A percentile compares a stretch with the other conserved stretches of the same genome.
Conservation (phyloP, 1,284 basidiomycete genomes). For the Exobasidium rhododendri region DNA sequence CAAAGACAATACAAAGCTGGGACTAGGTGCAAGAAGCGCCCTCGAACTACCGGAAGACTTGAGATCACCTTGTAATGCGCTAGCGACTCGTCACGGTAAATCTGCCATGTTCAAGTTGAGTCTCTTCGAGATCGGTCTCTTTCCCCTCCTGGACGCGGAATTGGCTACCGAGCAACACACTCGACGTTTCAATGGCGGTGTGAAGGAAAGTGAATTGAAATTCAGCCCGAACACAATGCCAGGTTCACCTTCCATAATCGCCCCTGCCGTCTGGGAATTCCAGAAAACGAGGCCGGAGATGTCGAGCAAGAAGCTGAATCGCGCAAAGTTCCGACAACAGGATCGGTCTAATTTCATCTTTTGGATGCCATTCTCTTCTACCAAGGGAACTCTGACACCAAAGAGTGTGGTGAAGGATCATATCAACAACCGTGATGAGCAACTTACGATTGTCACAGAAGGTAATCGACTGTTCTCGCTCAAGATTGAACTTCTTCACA, state of each 20-base stretch:
- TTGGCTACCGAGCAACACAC: slow-evolving; percentile 39
- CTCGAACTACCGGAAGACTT: slow-evolving; percentile 43
- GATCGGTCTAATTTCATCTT: slow-evolving; percentile 54
- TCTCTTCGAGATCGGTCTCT: slow-evolving; percentile 45
- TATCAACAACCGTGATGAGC: slow-evolving; percentile 49
- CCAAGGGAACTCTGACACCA: slow-evolving; percentile 33
- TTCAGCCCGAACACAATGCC: slow-evolving; percentile 15
- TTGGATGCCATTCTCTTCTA: slow-evolving; percentile 48
- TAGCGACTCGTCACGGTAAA: slow-evolving; percentile 30
- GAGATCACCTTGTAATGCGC: slow-evolving; percentile 26
- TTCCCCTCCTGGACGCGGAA: slow-evolving; percentile 53
- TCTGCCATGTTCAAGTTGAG: slow-evolving; percentile 27
- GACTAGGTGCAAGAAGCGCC: slow-evolving; percentile 36
- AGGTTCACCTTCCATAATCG: slow-evolving; percentile 31
- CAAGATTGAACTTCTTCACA: slow-evolving; percentile 66
- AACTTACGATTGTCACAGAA: slow-evolving; percentile 58
- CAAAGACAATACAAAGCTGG: slow-evolving; percentile 17
- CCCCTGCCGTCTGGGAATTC: slow-evolving; percentile 41
- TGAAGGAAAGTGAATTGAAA: slow-evolving; percentile 21
- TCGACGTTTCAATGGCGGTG: slow-evolving; percentile 18
- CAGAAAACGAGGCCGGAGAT: slow-evolving; percentile 20
- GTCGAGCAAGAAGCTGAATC: slow-evolving; percentile 17
- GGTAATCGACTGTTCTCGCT: slow-evolving; percentile 58
- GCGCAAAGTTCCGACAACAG: slow-evolving; percentile 26
- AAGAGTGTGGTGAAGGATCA: slow-evolving; percentile 29